Conservation (phyloP, 176 grass and related monocot species). For the Coix lacrymajobi region DNA sequence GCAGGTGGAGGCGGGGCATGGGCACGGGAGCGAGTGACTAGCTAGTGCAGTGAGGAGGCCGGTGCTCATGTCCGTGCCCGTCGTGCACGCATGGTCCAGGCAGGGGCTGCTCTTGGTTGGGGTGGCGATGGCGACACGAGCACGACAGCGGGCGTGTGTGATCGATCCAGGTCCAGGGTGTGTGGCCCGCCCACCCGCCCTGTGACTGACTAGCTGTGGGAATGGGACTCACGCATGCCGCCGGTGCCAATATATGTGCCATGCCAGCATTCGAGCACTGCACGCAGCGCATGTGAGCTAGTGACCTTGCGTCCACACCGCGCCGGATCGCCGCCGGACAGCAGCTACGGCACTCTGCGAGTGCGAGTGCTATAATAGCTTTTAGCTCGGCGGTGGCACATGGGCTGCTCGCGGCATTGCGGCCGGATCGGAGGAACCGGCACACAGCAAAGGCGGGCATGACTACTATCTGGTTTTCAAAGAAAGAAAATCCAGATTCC, state of each 20-base stretch:
- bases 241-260: too few relatives aligned
- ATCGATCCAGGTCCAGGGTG: not conserved
- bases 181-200: not conserved
- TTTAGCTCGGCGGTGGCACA: slow-evolving; percentile 4
- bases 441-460: too few relatives aligned
- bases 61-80: not conserved
- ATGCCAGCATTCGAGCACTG: not conserved
- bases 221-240: not conserved
- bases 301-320: not conserved
- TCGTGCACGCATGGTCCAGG: not conserved
- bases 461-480: too few relatives aligned
- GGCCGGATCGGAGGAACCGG: not conserved
- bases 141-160: not conserved
- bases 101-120: not conserved
- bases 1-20: slow-evolving; percentile 1
- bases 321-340: not conserved
- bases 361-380: not conserved
- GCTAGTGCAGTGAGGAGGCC: not conserved
- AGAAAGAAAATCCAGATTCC: too few relatives aligned
- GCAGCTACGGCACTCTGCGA: not conserved
- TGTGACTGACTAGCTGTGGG: not conserved
- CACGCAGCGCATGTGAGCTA: not conserved
- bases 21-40: not conserved
- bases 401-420: not conserved
- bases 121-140: not conserved